Evolutionary conservation across 2,329 filamentous ascomycete species (phyloP), one percentile per base, ranked within the genome.

Genomic region (Davidsoniella australis): DNA sequence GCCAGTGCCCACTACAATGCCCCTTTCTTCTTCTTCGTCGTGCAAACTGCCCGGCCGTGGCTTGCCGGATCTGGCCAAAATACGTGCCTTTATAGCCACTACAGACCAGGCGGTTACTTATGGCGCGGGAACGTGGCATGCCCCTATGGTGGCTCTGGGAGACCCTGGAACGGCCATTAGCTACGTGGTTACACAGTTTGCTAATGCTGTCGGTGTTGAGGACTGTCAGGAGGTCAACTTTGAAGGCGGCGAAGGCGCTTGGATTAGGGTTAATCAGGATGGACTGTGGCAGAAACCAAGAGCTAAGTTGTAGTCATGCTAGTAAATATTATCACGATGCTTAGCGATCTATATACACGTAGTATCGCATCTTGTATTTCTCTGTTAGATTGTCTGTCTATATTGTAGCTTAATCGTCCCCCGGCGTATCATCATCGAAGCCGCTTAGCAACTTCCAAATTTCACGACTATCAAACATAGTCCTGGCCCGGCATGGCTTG

Each of bases 111-210:
- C 86, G 9, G 85, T 98, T 12, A 95, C 87, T 2, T 98, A 96
- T 62, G 86, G 76, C 1, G 79, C 84, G 1, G 91, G 86, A 4
- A 95, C 87, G 48, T 98, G 89, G 76, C 91, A 98, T 68, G 87
- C 89, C 54, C 91, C 91, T 0, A 96, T 98, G 89, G 83, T 87
- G 12, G 87, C 85, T 14, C 64, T 96, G 45, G 88, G 88, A 0
- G 55, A 60, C 2, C 50, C 58, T 2, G 69, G 65, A 2, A 65
- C 67, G 23, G 71, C 78, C 17, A 69, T 95, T 44, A 85, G 91
- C 60, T 96, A 95, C 63, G 75, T 94, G 4, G 89, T 96, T 2
- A 75, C 84, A 56, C 89, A 96, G 67, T 91, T 84, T 66, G 79
- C 80, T 33, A 96, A 93, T 63, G 87, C 84, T 2, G 80, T 91